Evolutionary conservation across 2,329 filamentous ascomycete genomes (phyloP), one percentile per base, ranked within the genome.

Genomic region (Xylaria sp.): DNA sequence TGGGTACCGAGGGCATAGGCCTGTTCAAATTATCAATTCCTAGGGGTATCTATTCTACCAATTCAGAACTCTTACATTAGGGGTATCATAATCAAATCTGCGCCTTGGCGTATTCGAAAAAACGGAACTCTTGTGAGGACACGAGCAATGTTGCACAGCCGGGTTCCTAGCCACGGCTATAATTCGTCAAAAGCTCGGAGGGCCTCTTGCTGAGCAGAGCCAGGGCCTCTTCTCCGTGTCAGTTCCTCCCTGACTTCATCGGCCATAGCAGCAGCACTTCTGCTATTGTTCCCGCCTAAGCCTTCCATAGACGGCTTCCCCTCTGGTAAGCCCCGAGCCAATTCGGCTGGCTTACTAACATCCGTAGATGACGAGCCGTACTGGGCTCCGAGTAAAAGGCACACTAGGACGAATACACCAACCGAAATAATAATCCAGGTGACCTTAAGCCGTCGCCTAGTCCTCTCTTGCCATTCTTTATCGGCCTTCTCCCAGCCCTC

Each of bases 401-500:
- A 77, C 3, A 85, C 68, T 20, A 87, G 67, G 2, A 87, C 72
- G 41, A 90, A 81, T 4, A 81, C 76, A 39, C 85, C 67, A 9
- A 83, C 76, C 25, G 81, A 86, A 67, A 85, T 86, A 69, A 89
- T 83, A 45, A 88, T 83, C 89, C 90, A 93, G 55, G 91, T 80
- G 23, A 86, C 83, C 71, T 86, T 87, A 69, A 93, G 80, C 58
- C 89, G 85, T 76, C 82, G 84, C 68, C 88, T 82, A n/a, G 89
- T 91, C 73, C 83, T 87, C 74, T 91, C 89, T 79, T 92, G 87
- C 84, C 90, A 91, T 73, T 89, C 87, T 56, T 82, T 83, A 78
- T 94, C 91, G 1, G 87, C 85, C 64, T 83, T 84, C 77, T 92
- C 90, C 85, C 91, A 92, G 32, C 83, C 81, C 76, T 92, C 90